Percentiles rank a stretch among this genome's conserved stretches.
Conservation (phyloP, 2,329 filamentous ascomycete genomes). For the Capronia coronata region DNA sequence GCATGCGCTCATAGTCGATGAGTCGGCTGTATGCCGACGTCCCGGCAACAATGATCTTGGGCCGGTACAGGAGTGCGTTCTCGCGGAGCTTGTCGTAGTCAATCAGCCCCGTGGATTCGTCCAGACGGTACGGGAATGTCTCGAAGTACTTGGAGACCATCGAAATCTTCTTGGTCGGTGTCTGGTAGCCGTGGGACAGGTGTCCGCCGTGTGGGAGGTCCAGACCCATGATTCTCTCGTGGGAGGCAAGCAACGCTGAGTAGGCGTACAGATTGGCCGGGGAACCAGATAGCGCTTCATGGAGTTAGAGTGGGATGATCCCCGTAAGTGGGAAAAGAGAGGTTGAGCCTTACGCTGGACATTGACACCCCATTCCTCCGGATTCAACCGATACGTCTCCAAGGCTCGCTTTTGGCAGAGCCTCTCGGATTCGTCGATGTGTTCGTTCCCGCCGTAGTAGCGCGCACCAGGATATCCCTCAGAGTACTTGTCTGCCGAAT, state of each 20-base stretch:
- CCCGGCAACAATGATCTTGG: slow-evolving; percentile 91
- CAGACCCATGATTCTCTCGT: slow-evolving; percentile 94
- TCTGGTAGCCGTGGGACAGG: slow-evolving; percentile 95
- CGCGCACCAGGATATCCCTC: slow-evolving; percentile 96
- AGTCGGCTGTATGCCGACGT: slow-evolving; percentile 93
- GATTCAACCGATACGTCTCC: slow-evolving; percentile 78
- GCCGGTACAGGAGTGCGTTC: slow-evolving; percentile 79
- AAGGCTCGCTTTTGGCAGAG: slow-evolving; percentile 93
- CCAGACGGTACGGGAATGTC: slow-evolving; percentile 87
- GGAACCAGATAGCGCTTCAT: slow-evolving; percentile 63
- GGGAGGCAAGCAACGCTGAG: slow-evolving; percentile 85
- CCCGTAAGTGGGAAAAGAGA: too few species aligned
- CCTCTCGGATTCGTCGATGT: slow-evolving; percentile 93
- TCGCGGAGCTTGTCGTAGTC: slow-evolving; percentile 91
- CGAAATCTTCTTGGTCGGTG: slow-evolving; percentile 89
- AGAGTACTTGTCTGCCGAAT: slow-evolving; percentile 79
- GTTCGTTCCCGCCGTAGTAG: slow-evolving; percentile 99
- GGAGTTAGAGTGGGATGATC: slow-evolving; percentile 6
- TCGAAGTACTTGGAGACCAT: slow-evolving; percentile 98
- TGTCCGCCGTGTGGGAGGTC: slow-evolving; percentile 96
- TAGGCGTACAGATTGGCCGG: slow-evolving; percentile 98
- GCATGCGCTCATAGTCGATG: slow-evolving; percentile 91
- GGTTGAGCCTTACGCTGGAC: slow-evolving; percentile 61
- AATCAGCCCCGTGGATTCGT: slow-evolving; percentile 85
- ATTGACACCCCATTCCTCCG: slow-evolving; percentile 95